Conservation (phyloP, 2,329 filamentous ascomycete genomes). For the Aspergillus carbonarius region DNA sequence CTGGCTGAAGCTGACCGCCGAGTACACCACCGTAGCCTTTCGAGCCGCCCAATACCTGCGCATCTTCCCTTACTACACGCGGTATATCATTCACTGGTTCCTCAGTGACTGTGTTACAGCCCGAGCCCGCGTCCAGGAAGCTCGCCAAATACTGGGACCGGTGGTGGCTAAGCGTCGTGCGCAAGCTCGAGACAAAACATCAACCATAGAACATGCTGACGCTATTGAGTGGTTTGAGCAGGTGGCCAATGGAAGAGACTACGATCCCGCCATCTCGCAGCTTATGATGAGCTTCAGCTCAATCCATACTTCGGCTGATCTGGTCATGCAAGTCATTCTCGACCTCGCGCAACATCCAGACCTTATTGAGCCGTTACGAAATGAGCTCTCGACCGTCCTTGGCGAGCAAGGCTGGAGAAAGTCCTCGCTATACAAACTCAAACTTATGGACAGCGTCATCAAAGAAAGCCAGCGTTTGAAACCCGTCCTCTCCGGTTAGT, state of each 20-base stretch:
- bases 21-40: constrained; percentile 17
- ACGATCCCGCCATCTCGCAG: neutral
- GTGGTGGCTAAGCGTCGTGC: neutral
- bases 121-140: neutral
- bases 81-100: constrained; percentile 1
- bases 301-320: neutral
- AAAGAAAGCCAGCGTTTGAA: constrained; percentile 9
- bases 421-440: neutral
- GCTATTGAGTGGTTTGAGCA: constrained; percentile 5
- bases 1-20: constrained; percentile 18
- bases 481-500: neutral
- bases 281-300: neutral
- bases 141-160: neutral
- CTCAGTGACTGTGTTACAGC: constrained; percentile 2
- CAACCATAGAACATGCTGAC: neutral
- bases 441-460: constrained; percentile 9
- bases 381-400: neutral
- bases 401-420: neutral
- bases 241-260: neutral
- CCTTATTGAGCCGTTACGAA: neutral
- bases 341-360: neutral
- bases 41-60: constrained; percentile 18
- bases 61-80: neutral
- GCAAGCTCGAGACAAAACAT: neutral
- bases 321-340: neutral